Base-by-base conservation (phyloP, 768 basidiomycete species). In the Chalciporus chontae region DNA sequence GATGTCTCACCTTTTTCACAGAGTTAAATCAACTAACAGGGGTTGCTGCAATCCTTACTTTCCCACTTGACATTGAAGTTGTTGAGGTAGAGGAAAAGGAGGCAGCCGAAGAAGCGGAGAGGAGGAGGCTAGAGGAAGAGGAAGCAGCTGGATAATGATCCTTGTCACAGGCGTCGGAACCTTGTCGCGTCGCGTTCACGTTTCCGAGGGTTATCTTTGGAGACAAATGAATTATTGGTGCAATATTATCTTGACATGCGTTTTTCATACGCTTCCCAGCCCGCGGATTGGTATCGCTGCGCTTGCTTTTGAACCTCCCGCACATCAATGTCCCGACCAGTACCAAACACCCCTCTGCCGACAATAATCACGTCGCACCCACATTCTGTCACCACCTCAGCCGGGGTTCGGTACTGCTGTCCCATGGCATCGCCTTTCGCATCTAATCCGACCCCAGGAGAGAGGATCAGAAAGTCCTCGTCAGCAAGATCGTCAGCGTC, bases 321-420 rank as follows among this genome's bases (percentile, higher is more conserved):
- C 7, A 66, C 57, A 38, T 75, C 65, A 15, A 75, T 60, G 19
- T 71, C 69, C 27, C 70, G 71, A 13, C 74, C 73, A 40, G 77
- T 73, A 17, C 90, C 92, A 67, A 96, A 94, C 34, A 99, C 85
- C 0, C 96, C 96, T 52, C 96, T 76, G 24, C 96, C 96, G 40
- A 99, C 96, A 51, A 99, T 98, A 64, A 98, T 98, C 18, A 98
- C 79, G 71, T 99, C 96, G 66, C 90, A 90, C 24, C 93, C 94
- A 40, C 79, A 80, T 40, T 87, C 82, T 15, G 80, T 63, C 24
- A 99, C 73, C 21, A 94, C 94, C 65, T 94, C 77, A 27, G 78
- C 70, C 2, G 96, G 96, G 4, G 94, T 93, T 48, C 91, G 76
- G 68, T 98, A 98, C 67, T 96, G 93, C 69, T 98, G 95, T 15